Percentiles rank a stretch among this genome's conserved stretches.
phyloP scores from a whole-genome alignment of 2,329 filamentous ascomycete genomes.

The Cladophialophora psammophila region DNA sequence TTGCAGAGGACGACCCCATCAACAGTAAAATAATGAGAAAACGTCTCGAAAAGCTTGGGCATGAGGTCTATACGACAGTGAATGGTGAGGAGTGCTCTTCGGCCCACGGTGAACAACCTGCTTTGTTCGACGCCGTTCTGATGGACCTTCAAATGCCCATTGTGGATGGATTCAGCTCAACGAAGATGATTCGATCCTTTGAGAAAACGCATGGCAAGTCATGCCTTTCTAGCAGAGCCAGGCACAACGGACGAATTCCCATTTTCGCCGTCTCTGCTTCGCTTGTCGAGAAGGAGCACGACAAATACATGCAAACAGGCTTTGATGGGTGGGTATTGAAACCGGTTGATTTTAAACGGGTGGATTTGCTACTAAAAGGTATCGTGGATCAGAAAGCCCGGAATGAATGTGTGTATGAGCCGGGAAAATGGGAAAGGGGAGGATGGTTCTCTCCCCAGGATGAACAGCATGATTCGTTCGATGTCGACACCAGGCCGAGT shows the following conservation, averaged over 20 bases:
- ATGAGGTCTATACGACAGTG: conserved; percentile 73
- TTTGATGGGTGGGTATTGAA: conserved; percentile 94
- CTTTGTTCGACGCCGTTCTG: conserved; percentile 76
- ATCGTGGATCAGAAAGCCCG: conserved; percentile 69
- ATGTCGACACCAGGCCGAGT: conserved; percentile 41
- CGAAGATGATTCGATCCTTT: conserved; percentile 80
- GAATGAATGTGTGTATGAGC: conserved; percentile 69
- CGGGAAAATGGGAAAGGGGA: conserved; percentile 81
- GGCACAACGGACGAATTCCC: conserved; percentile 71
- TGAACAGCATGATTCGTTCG: conserved; percentile 32
- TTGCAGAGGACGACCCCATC: conserved; percentile 88
- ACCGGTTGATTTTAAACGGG: conserved; percentile 79
- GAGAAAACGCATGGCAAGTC: conserved; percentile 64
- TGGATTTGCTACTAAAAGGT: conserved; percentile 72
- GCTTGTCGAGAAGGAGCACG: conserved; percentile 71
- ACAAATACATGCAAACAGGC: conserved; percentile 75
- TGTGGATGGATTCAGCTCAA: conserved; percentile 80
- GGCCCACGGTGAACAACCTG: conserved; percentile 69
- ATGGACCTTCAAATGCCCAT: conserved; percentile 99
- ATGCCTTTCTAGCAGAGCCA: conserved; percentile 66
- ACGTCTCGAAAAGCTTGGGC: conserved; percentile 76
- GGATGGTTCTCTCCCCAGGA: conserved; percentile 74
- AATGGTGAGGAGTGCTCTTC: conserved; percentile 86
- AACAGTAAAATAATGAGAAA: conserved; percentile 85
- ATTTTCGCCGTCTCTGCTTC: conserved; percentile 90